Evolutionary conservation across 1,139 yeast genomes (phyloP), one percentile per base, ranked within the genome.

Genomic region (Pichia sp.): DNA sequence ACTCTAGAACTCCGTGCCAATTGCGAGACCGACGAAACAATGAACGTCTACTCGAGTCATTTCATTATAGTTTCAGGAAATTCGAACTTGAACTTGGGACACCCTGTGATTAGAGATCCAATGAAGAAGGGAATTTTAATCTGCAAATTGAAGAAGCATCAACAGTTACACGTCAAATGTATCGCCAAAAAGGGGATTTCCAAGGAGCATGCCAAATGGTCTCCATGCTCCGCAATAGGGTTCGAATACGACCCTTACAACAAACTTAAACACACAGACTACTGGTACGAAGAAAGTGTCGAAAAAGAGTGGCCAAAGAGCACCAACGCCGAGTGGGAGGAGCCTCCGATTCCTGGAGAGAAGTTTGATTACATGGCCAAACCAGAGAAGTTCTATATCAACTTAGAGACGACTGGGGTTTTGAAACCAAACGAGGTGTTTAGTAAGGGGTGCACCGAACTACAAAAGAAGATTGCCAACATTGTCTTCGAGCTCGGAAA

Each of bases 241-340:
- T 93, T 93, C 65, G 99, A 93, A 70, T 93, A 93, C 66, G 99
- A 93, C 66, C 99, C 99, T n/a, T 93, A 96, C 96, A 93, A 93
- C 70, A 95, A 93, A 71, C 77, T 95, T 62, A 85, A 86, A 65
- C 99, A 93, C 67, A 93, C 99, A 0, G 96, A 90, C 62, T 87
- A 80, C 66, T 93, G 99, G 99, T 89, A 85, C 67, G 99, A 93
- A 70, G 95, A 84, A 57, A 87, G 84, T 66, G 85, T 88, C 36
- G 89, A 81, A 43, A 80, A 78, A 46, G 99, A 93, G 73, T 93
- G 99, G 99, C 97, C 97, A 42, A 80, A 78, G 60, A 81, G 90
- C 46, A 81, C 80, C 59, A 93, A 95, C 70, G 82, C 95, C 60
- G 96, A 88, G 62, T 93, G 95, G 85, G 99, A 93, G 73, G 99